Base-by-base conservation (phyloP, 495 filamentous ascomycete genomes). In the Chaetomium tenue region DNA sequence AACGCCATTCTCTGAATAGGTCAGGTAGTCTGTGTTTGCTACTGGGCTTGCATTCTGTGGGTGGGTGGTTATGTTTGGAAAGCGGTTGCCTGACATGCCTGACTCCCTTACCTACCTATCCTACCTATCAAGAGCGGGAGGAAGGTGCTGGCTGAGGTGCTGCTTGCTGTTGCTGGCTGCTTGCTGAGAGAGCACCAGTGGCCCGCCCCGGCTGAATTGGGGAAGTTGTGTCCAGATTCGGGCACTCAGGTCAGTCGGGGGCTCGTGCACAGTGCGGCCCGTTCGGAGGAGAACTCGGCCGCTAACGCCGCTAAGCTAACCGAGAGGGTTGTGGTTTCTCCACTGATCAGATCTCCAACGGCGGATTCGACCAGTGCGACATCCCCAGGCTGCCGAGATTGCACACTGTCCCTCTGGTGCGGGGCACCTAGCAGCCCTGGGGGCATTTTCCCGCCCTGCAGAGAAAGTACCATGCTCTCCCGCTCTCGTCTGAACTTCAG, bases 241-340 rank as follows among this genome's bases (percentile, higher is more conserved):
- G 7, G 44, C 18, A 5, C 40, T n/a, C 44, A 47, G 50, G 13
- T 13, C 50, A 18, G 2, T 3, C 12, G 12, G 18, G 33, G 54
- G 54, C 18, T 57, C 33, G 37, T 50, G 58, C 44, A 60, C 58
- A 60, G 58, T 50, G 58, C 58, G 58, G 58, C 40, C 54, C 54
- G 54, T 20, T 18, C 4, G 40, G 39, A 58, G 57, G 6, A 20
- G 28, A 23, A n/a, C 42, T 48, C 44, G 58, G 58, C 58, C 44
- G 28, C 44, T 48, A 60, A 18, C 2, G 46, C 46, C 46, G 20
- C 46, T 20, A 50, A 20, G 46, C n/a, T 23, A 11, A n/a, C 46
- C 44, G 25, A 60, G 25, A 6, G 18, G 6, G 33, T 3, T 20
- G 20, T 20, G 30, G 30, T 33, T 39, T 57, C 33, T 23, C 54